These are phyloP conservation scores for Lentinula sp. DNA, from an alignment of 768 basidiomycete species.

Conservation along the genomic window DNA sequence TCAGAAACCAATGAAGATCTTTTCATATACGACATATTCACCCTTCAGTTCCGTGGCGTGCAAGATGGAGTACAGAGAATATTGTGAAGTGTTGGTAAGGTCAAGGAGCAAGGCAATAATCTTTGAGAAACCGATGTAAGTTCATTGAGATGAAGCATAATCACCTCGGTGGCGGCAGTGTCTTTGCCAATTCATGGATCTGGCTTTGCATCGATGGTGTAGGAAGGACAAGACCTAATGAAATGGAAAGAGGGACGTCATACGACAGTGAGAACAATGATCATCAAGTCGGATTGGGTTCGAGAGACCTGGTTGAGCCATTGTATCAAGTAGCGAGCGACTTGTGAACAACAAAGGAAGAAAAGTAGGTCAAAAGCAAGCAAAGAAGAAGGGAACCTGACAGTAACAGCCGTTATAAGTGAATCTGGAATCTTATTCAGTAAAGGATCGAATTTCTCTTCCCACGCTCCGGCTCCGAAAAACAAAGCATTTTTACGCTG, in stretches of 20 bases:
- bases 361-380: not conserved
- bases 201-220: conserved; percentile 71
- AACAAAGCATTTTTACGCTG: not conserved
- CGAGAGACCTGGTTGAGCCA: not conserved
- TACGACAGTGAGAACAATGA: not conserved
- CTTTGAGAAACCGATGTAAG: not conserved
- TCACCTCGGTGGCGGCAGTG: conserved; percentile 14
- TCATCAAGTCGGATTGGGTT: not conserved
- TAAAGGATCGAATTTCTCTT: not conserved
- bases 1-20: not conserved
- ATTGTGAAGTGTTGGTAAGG: not conserved
- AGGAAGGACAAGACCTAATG: conserved; percentile 54
- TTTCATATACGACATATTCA: not conserved
- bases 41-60: not conserved
- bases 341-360: not conserved
- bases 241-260: conserved; percentile 5
- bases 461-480: not conserved
- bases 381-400: not conserved
- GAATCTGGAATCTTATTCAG: not conserved
- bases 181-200: conserved; percentile 76
- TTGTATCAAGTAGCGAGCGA: not conserved
- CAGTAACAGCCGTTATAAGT: not conserved
- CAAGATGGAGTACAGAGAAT: not conserved
- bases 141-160: not conserved
- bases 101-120: not conserved